Percentiles rank a stretch among this genome's conserved stretches.
These are phyloP conservation scores for Fusarium humuli DNA, from an alignment of 2,329 filamentous ascomycete species.

Conservation along the genomic window DNA sequence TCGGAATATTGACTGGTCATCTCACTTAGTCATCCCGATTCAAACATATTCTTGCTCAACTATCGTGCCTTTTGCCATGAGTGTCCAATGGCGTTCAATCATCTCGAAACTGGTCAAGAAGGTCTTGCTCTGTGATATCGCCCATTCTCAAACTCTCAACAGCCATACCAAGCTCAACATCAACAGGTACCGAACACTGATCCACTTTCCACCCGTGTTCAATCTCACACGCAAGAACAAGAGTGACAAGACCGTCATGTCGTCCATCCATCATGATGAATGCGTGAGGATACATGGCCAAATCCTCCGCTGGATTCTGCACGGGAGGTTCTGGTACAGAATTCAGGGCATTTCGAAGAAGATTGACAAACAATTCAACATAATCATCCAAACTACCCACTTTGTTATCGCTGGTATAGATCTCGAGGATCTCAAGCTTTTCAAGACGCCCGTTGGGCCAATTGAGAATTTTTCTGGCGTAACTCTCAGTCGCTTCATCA, in stretches of 20 bases:
- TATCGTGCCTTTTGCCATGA: too few species aligned
- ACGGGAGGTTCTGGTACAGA: fast-evolving
- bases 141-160: neutral
- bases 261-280: neutral
- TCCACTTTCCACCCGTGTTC: neutral
- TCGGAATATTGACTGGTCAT: too few species aligned
- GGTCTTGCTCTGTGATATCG: neutral
- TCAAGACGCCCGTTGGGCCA: neutral
- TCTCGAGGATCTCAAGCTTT: neutral
- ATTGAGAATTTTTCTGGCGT: neutral
- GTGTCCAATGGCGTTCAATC: too few species aligned
- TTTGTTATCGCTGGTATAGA: fast-evolving
- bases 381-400: fast-evolving
- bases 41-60: too few species aligned
- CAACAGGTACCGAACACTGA: neutral
- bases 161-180: neutral
- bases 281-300: neutral
- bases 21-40: too few species aligned
- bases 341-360: neutral
- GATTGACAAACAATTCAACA: fast-evolving
- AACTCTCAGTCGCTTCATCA: neutral
- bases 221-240: neutral
- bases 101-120: neutral
- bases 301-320: neutral
- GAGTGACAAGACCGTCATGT: fast-evolving